Evolutionary conservation across 805 yeast species (phyloP), one percentile per base, ranked within the genome.

Genomic region (Kluyveromyces aestuarii): DNA sequence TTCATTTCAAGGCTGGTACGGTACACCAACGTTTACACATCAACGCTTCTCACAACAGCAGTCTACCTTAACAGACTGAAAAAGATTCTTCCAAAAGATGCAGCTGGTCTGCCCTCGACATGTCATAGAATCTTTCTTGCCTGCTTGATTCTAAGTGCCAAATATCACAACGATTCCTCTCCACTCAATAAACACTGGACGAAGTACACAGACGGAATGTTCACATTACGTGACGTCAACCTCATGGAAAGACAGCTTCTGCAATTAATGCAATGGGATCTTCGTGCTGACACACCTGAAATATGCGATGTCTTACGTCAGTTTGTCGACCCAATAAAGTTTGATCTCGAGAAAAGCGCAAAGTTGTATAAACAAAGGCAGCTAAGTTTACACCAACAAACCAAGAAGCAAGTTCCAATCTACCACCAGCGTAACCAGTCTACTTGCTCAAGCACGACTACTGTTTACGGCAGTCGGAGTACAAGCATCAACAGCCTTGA

Each of bases 171-270:
- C 66, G 95, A 85, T 62, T 79, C 84, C 6, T 80, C 87, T 11
- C 89, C 91, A 52, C 80, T 82, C 60, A 85, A 85, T 67, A 72
- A 73, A 55, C 89, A 84, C 64, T 85, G 95, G 95, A 81, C 87
- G 39, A 77, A 75, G 56, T 82, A 82, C 66, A 82, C 91, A 6
- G 89, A 84, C 58, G 88, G 87, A 2, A 71, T 85, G 40, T 84
- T 85, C 67, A 69, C 73, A 43, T 66, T 74, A 48, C 80, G 80
- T 53, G 95, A 85, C 62, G 79, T 85, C 54, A 84, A 84, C 64
- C 70, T 84, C 52, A 85, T 85, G 89, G 95, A 85, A 67, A 77
- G 87, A 61, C 91, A 85, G 65, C 69, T 85, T 50, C 70, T 84
- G 46, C 79, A 73, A 59, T 70, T 84, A 45, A 68, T 85, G 61